Base-by-base conservation (phyloP, 1,139 yeast species). In the Yamadazyma conglobata region DNA sequence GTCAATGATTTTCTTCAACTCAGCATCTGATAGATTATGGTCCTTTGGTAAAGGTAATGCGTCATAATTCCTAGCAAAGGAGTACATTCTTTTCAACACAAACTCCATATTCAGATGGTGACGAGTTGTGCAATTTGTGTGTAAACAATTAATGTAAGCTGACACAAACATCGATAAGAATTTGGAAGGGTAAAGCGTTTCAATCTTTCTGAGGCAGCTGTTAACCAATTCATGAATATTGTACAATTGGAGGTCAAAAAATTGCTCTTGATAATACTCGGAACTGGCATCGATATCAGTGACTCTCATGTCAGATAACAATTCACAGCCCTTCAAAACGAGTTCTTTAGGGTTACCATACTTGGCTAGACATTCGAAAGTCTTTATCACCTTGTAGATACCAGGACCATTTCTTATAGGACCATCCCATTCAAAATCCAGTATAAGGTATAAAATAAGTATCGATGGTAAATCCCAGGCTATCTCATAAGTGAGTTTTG, bases 391-490 rank as follows among this genome's bases (percentile, higher is more conserved):
- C 26, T 46, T 56, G 39, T 53, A 51, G 10, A 59, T 53, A 31
- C 64, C 50, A 3, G 73, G 73, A 5, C 60, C 56, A 3, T 34
- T 19, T 25, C 70, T 49, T 13, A 68, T 40, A 2, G 53, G 32
- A 2, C 29, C 35, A 3, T 33, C 35, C 12, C 50, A 47, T 13
- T 46, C 38, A 28, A 40, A 48, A 35, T 44, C 58, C 25, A 48
- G 51, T 17, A 61, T 73, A 10, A 73, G 41, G 42, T 63, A 77
- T 4, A 58, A 54, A 24, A 85, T 49, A 12, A 88, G 46, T 25
- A 84, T 50, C 19, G 65, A 70, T 0, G 95, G 96, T 14, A 88
- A 51, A 52, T 88, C 96, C 96, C 96, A 88, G 2, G 94, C 95
- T 36, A 86, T 74, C 44, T 82, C 85, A 37, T 70, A 62, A 0